These are phyloP conservation scores for Sarocladiaceae sp. DNA, from an alignment of 2,329 filamentous ascomycete species.

Conservation along the genomic window DNA sequence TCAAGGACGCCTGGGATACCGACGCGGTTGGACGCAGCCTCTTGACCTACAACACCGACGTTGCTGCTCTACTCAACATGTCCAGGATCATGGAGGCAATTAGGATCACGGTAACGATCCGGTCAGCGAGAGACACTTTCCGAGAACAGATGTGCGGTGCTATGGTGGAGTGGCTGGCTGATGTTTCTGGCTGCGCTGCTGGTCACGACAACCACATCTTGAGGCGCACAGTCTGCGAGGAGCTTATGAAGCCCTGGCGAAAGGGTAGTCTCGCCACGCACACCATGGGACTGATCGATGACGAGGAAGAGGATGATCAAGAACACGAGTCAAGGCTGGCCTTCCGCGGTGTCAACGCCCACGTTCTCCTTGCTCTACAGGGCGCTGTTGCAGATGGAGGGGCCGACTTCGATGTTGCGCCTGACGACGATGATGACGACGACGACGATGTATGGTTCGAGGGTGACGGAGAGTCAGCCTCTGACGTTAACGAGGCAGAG, in stretches of 20 bases:
- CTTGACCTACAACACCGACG: conserved; percentile 66
- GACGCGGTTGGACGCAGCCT: conserved; percentile 84
- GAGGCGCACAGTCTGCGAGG: conserved; percentile 78
- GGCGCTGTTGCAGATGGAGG: conserved; percentile 23
- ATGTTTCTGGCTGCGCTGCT: conserved; percentile 85
- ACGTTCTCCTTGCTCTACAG: conserved; percentile 31
- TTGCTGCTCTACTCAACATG: conserved; percentile 67
- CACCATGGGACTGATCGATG: conserved; percentile 40
- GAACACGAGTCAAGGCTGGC: conserved; percentile 30
- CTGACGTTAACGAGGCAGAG: conserved; percentile 38
- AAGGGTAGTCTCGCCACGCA: conserved; percentile 80
- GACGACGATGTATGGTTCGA: conserved; percentile 27
- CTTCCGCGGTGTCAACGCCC: conserved; percentile 25
- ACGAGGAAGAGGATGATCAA: conserved; percentile 42
- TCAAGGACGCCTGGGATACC: conserved; percentile 75
- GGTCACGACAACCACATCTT: conserved; percentile 74
- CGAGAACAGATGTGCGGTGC: conserved; percentile 98
- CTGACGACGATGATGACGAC: conserved; percentile 20
- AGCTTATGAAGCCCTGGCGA: conserved; percentile 82
- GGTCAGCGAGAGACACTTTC: conserved; percentile 90
- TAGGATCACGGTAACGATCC: conserved; percentile 90
- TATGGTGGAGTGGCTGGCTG: conserved; percentile 91
- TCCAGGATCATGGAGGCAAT: conserved; percentile 89
- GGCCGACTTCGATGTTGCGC: conserved; percentile 18
- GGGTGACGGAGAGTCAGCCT: conserved; percentile 24